These are phyloP conservation scores for Penicillium desertorum DNA, from an alignment of 495 filamentous ascomycete genomes.

Conservation along the genomic window DNA sequence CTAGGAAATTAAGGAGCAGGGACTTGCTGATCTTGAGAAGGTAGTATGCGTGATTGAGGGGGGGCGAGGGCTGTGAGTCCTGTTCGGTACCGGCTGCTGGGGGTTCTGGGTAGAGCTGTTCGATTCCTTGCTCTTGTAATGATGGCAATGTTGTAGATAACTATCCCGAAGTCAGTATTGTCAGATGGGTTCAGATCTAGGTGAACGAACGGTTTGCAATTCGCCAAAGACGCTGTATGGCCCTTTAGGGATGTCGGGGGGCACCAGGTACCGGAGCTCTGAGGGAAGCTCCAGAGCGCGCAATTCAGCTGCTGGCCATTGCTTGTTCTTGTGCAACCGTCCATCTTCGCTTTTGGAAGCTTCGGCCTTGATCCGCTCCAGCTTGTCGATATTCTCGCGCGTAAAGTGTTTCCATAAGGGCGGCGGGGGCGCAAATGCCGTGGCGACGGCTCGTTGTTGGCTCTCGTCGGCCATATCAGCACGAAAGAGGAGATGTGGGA, in stretches of 20 bases:
- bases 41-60: conserved; percentile 68
- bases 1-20: conserved; percentile 79
- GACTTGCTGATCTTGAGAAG: conserved; percentile 78
- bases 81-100: conserved; percentile 32
- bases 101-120: conserved; percentile 64
- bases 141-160: conserved; percentile 64
- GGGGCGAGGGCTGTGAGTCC: conserved; percentile 38
- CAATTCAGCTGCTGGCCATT: conserved; percentile 47
- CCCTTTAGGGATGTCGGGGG: conserved; percentile 74
- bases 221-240: conserved; percentile 75
- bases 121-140: conserved; percentile 66
- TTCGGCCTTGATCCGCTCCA: conserved; percentile 55
- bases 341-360: conserved; percentile 43
- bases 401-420: conserved; percentile 91
- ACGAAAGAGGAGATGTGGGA: not conserved
- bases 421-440: conserved; percentile 78
- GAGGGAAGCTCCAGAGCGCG: conserved; percentile 62
- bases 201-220: conserved; percentile 54
- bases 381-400: conserved; percentile 65
- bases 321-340: conserved; percentile 29
- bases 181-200: not conserved
- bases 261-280: conserved; percentile 76
- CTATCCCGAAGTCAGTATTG: conserved; percentile 15
- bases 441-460: conserved; percentile 51
- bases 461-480: conserved; percentile 50